Evolutionary conservation across 2,329 filamentous ascomycete genomes (phyloP).

Genomic region (Phyllosticta ampelicida): DNA sequence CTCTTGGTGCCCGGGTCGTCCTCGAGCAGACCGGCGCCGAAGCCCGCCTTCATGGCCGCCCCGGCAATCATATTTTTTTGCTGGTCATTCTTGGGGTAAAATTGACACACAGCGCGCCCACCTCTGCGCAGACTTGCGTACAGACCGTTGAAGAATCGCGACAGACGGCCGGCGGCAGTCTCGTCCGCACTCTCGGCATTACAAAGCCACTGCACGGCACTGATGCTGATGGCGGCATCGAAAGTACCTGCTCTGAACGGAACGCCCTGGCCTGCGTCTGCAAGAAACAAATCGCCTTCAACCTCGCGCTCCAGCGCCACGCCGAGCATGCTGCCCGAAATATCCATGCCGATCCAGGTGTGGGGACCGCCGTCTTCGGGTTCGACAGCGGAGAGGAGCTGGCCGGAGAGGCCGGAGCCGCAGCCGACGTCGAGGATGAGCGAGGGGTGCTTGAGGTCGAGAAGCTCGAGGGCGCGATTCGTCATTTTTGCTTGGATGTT

Average conservation of each 20-base stretch:
- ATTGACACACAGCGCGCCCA: conserved; percentile 87
- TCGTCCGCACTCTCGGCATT: conserved; percentile 88
- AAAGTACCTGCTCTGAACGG: conserved; percentile 88
- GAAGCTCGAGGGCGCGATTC: conserved; percentile 79
- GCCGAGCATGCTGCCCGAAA: conserved; percentile 93
- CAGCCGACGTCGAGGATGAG: conserved; percentile 95
- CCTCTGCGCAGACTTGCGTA: conserved; percentile 77
- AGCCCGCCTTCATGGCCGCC: conserved; percentile 86
- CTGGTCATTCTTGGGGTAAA: conserved; percentile 91
- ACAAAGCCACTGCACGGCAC: conserved; percentile 96
- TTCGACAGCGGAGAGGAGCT: conserved; percentile 69
- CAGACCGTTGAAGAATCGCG: conserved; percentile 83
- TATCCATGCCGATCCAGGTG: conserved; percentile 95
- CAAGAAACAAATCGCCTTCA: conserved; percentile 85
- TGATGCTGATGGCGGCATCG: conserved; percentile 90
- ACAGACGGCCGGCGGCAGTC: conserved; percentile 63
- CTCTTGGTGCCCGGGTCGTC: conserved; percentile 97
- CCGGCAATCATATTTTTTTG: conserved; percentile 87
- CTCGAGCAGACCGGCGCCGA: conserved; percentile 87
- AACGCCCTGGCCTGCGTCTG: conserved; percentile 90
- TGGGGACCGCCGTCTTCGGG: conserved; percentile 72
- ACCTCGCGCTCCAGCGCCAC: conserved; percentile 84
- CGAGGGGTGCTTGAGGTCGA: conserved; percentile 67
- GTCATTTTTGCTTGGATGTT: conserved; percentile 96
- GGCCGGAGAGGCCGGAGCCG: conserved; percentile 85